Evolutionary conservation across 208 protist genomes (phyloP).

Genomic region (Wallacemonas collosoma): DNA sequence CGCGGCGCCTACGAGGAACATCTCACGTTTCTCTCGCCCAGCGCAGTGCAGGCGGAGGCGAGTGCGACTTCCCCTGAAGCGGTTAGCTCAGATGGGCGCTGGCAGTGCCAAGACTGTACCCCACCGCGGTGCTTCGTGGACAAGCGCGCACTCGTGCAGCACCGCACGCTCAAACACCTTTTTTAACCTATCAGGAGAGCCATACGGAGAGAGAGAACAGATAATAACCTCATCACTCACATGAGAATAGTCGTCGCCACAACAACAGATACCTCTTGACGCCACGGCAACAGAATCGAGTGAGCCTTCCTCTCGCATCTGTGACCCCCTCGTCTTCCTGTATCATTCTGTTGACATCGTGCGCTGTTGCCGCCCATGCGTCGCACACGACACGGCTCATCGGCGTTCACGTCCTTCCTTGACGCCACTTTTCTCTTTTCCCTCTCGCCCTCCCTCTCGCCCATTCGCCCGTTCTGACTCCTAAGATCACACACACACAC

Average conservation of each 20-base stretch:
- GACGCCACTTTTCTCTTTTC: not conserved
- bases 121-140: conserved; percentile 27
- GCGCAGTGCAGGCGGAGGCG: conserved; percentile 21
- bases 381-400: too few species aligned
- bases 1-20: conserved; percentile 36
- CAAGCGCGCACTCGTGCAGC: conserved; percentile 40
- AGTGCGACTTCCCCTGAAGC: not conserved
- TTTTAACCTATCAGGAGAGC: not conserved
- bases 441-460: not conserved
- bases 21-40: conserved; percentile 35
- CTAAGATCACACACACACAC: conserved; percentile 1
- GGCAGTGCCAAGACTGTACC: conserved; percentile 25
- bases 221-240: too few species aligned
- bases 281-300: too few species aligned
- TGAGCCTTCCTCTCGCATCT: too few species aligned
- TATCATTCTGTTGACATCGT: too few species aligned
- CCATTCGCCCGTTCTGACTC: not conserved
- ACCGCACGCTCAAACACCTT: conserved; percentile 30
- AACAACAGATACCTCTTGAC: too few species aligned
- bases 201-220: not conserved
- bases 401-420: too few species aligned
- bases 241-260: too few species aligned
- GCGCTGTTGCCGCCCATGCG: too few species aligned
- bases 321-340: too few species aligned
- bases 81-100: not conserved